These are phyloP conservation scores for Candida adriatica DNA, from an alignment of 805 yeast genomes.

Conservation along the genomic window DNA sequence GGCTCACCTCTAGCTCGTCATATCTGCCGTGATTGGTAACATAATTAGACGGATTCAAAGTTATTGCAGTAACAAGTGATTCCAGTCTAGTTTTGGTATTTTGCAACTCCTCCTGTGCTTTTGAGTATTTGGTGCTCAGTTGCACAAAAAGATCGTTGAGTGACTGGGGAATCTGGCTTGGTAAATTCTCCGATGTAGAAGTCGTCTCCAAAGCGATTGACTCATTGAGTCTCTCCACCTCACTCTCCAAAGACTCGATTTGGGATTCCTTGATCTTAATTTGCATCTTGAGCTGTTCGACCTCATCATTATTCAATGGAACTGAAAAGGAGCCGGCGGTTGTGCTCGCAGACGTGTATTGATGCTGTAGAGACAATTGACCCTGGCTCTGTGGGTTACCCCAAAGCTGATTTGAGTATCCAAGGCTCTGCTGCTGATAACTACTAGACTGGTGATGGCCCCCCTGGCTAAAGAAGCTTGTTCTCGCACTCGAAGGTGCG, in stretches of 20 bases:
- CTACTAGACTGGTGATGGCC: not conserved
- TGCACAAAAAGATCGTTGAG: slow-evolving; percentile 42
- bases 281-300: slow-evolving; percentile 40
- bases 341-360: too few relatives aligned
- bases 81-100: slow-evolving; percentile 62
- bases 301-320: too few relatives aligned
- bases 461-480: slow-evolving; percentile 5
- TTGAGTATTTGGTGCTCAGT: slow-evolving; percentile 40
- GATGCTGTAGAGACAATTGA: too few relatives aligned
- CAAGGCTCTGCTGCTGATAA: slow-evolving; percentile 9
- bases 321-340: too few relatives aligned
- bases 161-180: slow-evolving; percentile 31
- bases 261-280: slow-evolving; percentile 49
- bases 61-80: slow-evolving; percentile 48
- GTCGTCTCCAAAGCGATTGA: slow-evolving; percentile 3
- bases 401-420: slow-evolving; percentile 10
- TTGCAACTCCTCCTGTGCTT: slow-evolving; percentile 43
- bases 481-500: slow-evolving; percentile 8
- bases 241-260: slow-evolving; percentile 38
- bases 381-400: slow-evolving; percentile 7
- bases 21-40: slow-evolving; percentile 51
- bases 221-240: slow-evolving; percentile 33
- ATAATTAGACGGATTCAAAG: slow-evolving; percentile 41
- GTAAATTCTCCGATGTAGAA: not conserved
- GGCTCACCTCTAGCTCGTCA: slow-evolving; percentile 71